Evolutionary conservation across 495 filamentous ascomycete species (phyloP).

Genomic region (Lasiosphaeris hirsuta): DNA sequence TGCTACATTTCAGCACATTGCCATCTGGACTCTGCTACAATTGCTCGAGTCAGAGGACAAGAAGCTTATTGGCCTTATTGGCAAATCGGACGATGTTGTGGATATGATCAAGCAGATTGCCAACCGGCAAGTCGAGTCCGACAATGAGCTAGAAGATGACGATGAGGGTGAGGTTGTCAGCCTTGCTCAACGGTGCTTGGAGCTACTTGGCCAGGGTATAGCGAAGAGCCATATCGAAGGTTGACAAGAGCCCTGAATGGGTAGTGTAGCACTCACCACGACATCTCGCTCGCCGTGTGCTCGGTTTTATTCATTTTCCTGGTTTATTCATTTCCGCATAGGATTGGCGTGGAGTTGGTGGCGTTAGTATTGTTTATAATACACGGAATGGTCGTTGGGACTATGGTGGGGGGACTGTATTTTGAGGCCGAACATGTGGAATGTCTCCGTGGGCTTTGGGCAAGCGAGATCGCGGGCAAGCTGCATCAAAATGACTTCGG

Average conservation of each 20-base stretch:
- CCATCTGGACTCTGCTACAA: constrained; percentile 96
- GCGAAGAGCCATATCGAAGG: constrained; percentile 56
- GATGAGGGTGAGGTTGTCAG: constrained; percentile 90
- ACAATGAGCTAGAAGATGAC: constrained; percentile 81
- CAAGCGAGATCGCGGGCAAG: background rate
- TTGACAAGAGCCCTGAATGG: constrained; percentile 22
- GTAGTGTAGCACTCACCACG: too few relatives aligned
- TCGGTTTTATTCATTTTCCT: constrained; percentile 19
- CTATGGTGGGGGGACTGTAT: constrained; percentile 18
- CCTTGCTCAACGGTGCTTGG: constrained; percentile 82
- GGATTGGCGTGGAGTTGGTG: constrained; percentile 38
- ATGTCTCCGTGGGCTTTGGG: background rate
- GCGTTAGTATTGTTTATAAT: constrained; percentile 40
- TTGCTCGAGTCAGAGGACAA: constrained; percentile 91
- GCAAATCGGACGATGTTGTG: constrained; percentile 82
- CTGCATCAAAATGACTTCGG: background rate
- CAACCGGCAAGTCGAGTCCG: constrained; percentile 84
- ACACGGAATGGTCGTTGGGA: constrained; percentile 20
- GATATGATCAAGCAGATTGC: constrained; percentile 87
- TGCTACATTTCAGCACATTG: constrained; percentile 97
- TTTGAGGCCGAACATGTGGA: constrained; percentile 11
- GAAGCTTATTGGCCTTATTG: constrained; percentile 77
- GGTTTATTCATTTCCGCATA: constrained; percentile 33
- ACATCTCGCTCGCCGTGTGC: background rate
- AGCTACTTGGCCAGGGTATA: constrained; percentile 67